Percentiles rank a stretch among this genome's conserved stretches.
phyloP scores from a whole-genome alignment of 306 rosid species.

The Malus sylvestris region DNA sequence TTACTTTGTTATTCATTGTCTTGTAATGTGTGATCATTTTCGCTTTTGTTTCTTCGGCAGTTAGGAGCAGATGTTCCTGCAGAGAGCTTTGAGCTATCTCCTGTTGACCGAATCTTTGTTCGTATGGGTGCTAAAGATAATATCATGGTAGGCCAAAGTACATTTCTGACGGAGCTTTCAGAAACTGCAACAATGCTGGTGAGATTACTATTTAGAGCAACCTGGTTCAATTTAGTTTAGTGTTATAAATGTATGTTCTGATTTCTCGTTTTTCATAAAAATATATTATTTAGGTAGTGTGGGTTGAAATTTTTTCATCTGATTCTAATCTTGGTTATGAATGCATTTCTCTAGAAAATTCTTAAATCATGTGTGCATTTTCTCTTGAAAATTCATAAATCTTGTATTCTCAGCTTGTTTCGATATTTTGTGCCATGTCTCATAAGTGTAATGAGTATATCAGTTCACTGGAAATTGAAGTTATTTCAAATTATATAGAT shows the following conservation, averaged over 20 bases:
- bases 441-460: neutral
- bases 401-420: neutral
- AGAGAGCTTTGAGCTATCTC: slow-evolving; percentile 74
- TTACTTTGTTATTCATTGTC: neutral
- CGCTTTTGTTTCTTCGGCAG: slow-evolving; percentile 38
- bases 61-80: slow-evolving; percentile 97
- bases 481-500: neutral
- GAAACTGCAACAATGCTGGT: slow-evolving; percentile 95
- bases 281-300: neutral
- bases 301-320: neutral
- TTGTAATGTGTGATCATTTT: neutral
- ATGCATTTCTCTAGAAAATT: neutral
- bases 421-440: neutral
- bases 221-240: neutral
- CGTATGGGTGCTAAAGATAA: slow-evolving; percentile 98
- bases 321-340: neutral
- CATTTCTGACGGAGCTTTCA: slow-evolving; percentile 87
- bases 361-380: neutral
- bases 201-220: slow-evolving; percentile 19
- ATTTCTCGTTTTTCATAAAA: neutral
- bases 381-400: neutral
- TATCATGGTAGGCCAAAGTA: slow-evolving; percentile 97
- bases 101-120: slow-evolving; percentile 82
- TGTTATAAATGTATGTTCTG: neutral
- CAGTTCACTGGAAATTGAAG: neutral